Base-by-base conservation (phyloP, 768 basidiomycete species). In the Scleroderma bovista region DNA sequence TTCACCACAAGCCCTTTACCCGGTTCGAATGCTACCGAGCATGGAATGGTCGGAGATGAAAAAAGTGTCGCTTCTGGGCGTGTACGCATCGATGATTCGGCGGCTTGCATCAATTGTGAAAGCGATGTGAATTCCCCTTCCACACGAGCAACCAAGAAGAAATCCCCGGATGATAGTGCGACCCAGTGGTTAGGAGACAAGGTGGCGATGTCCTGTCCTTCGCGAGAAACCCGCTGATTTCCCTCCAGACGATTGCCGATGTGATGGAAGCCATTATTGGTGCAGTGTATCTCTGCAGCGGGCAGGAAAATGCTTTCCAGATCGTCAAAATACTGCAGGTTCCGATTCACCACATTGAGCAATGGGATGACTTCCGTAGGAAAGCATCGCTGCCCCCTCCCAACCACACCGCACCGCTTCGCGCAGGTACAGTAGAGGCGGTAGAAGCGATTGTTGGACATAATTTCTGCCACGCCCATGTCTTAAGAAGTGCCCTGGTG, bases 241-340 rank as follows among this genome's bases (percentile, higher is more conserved):
- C 57, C 50, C 16, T 34, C 22, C 29, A 92, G 90, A 80, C 82
- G 19, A 73, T 91, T 24, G 90, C 91, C 44, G 91, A 93, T 66
- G 86, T 91, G 38, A 78, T 80, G 9, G 91, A 93, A 66, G 88
- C 91, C 3, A 80, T 93, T 51, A 81, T 92, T 23, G 91, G 85
- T 31, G 90, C 89, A 16, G 88, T 86, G 5, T 91, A 83, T 61
- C 71, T 87, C 40, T 80, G 84, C 20, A 84, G 85, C 11, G 90
- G 88, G 46, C 72, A 75, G 44, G 84, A 87, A 46, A 65, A 68
- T 17, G 90, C 84, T 6, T 74, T 90, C 41, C 75, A 75, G 52
- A 79, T 75, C 20, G 75, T 78, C 38, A 88, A 86, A 60, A 75
- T 75, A 20, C 69, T 93, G 58, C 75, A 78, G 46, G 68, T 93